A percentile compares a stretch with the other conserved stretches of the same genome.
These are phyloP conservation scores for Hymenoscyphus albidus DNA, from an alignment of 2,329 filamentous ascomycete genomes.

Conservation along the genomic window DNA sequence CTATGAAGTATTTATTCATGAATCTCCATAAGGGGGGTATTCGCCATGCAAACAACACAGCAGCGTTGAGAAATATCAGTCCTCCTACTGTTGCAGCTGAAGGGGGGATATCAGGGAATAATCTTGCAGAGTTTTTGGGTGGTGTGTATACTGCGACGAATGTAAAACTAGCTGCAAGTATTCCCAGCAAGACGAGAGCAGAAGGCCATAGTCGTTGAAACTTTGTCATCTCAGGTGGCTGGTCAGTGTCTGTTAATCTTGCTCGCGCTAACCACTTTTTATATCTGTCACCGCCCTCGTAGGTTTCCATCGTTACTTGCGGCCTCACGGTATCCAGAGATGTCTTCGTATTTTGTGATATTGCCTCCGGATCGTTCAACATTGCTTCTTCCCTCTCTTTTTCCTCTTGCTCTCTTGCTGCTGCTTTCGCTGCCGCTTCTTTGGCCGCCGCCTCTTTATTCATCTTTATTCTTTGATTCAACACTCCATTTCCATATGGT, in stretches of 20 bases:
- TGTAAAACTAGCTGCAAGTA: conserved; percentile 43
- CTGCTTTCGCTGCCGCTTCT: conserved; percentile 43
- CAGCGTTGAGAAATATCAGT: conserved; percentile 57
- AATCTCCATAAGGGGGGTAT: conserved; percentile 60
- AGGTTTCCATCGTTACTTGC: conserved; percentile 27
- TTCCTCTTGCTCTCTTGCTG: conserved; percentile 37
- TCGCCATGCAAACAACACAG: conserved; percentile 57
- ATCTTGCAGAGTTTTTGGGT: conserved; percentile 44
- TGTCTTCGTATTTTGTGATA: conserved; percentile 28
- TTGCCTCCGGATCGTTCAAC: conserved; percentile 40
- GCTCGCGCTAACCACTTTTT: conserved; percentile 40
- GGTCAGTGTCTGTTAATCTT: conserved; percentile 45
- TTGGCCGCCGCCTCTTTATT: conserved; percentile 45
- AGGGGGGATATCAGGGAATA: conserved; percentile 59
- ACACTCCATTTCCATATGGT: conserved; percentile 54
- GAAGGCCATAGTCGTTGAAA: conserved; percentile 56
- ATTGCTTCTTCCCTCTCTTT: conserved; percentile 42
- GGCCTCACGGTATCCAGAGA: conserved; percentile 20
- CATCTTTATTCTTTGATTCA: conserved; percentile 55
- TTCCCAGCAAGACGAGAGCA: conserved; percentile 44
- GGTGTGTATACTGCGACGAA: conserved; percentile 51
- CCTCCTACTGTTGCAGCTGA: conserved; percentile 60
- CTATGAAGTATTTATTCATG: conserved; percentile 65
- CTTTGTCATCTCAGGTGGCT: conserved; percentile 48
- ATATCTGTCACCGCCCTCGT: conserved; percentile 25